Evolutionary conservation across 345 rosid genomes (phyloP), one percentile per base, ranked within the genome.

Genomic region (Mallotus nudiflorus): DNA sequence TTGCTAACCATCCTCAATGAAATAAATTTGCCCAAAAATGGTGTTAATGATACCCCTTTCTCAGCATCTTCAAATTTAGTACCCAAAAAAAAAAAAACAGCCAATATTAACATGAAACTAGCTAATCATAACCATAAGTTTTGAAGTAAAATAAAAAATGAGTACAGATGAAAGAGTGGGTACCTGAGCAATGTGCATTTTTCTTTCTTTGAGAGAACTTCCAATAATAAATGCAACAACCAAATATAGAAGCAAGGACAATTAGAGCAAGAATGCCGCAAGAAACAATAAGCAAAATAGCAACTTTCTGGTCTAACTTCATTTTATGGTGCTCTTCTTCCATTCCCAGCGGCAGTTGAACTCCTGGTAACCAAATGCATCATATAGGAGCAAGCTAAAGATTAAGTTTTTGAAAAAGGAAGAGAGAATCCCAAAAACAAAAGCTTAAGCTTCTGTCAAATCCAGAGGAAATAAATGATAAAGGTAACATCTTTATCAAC

Each of bases 21-120:
- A 66, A 73, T 76, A 77, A 83, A 82, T 74, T 82, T 85, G 46
- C 90, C 84, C 77, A 86, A 78, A 75, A 87, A 75, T 16, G 88
- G 79, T 9, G 87, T 65, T 67, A 86, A 74, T 12, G 75, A 80
- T 63, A 79, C 29, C 75, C 92, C 88, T 74, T 72, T 80, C 73
- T 81, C 91, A 54, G 75, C 78, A 46, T 79, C 93, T 89, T 75
- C 84, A 64, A 42, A 42, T 67, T 50, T 10, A 65, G 58, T 66
- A 31, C 65, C 75, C 44, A 56, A 2, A 53, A 77, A 61, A 39
- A 58, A 65, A 46, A 35, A 40, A 24, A 63, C 9, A 75, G 61
- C 57, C 49, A 76, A 53, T 58, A 24, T 27, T 44, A 48, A 20
- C 6, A 66, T 19, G 64, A 67, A 27, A 37, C 12, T 52, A 48